Evolutionary conservation across 73 alveolate genomes (phyloP), one percentile per base, ranked within the genome.

Genomic region (Paramecium octaurelia): DNA sequence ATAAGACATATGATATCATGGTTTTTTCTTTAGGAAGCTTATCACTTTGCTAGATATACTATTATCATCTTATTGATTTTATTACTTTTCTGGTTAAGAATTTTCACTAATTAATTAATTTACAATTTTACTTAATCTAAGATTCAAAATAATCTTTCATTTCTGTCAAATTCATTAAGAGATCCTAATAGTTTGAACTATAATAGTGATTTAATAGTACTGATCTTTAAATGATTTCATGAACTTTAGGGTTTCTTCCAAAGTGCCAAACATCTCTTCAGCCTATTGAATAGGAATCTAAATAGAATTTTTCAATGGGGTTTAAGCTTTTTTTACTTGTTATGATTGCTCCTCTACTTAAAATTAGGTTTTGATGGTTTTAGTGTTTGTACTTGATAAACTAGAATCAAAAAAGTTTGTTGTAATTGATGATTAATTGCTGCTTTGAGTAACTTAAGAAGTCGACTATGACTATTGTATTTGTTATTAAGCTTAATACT

Each of bases 111-210:
- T 8, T 16, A 44, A 31, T 80, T 20, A 42, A 38, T 80, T 23
- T 4, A 54, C 8, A 42, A 31, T 3, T 10, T 80, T 80, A 80
- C 70, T 80, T 42, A 8, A 48, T 10, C 12, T 11, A 59, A 18
- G 70, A 2, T 2, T 40, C 71, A 23, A 80, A 80, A 46, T 20
- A 43, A 46, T 80, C 91, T 48, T 46, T 44, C 57, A 48, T 80
- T 18, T 80, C 91, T 9, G 46, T 23, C 46, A 80, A 80, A 43
- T 46, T 80, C 70, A 44, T 80, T 80, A 80, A 21, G 5, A 80
- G 21, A 24, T 80, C 91, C 24, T 75, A n/a, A 34, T 75, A 75
- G 29, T 75, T 42, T 16, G 88, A 80, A 24, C 91, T 80, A 46
- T 44, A 48, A 48, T 80, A 21, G 20, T 80, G 10, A 24, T 43